A percentile compares a stretch with the other conserved stretches of the same genome.
Evolutionary conservation across 164 flowering plant species (phyloP).

Genomic region (Cinnamomum micranthum): DNA sequence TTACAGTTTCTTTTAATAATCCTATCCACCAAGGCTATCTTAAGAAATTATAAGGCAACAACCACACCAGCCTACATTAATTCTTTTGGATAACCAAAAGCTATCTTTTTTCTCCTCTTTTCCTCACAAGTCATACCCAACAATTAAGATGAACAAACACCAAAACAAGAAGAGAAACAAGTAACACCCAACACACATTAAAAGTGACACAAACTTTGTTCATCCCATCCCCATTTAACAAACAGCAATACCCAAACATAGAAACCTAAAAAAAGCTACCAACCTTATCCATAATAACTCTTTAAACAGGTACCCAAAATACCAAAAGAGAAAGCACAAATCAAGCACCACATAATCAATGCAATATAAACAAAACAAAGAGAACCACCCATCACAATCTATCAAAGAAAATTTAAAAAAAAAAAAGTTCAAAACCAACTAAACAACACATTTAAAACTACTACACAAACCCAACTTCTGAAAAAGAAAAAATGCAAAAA

Average conservation of each 20-base stretch:
- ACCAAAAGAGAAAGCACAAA: neutral
- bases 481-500: neutral
- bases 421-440: neutral
- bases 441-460: constrained; percentile 1
- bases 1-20: too few relatives aligned
- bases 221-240: neutral
- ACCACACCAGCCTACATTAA: neutral
- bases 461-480: neutral
- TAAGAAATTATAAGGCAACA: neutral
- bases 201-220: neutral
- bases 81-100: neutral
- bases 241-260: neutral
- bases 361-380: neutral
- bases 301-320: neutral
- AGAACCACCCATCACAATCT: neutral
- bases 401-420: too few relatives aligned
- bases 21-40: neutral
- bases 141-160: constrained; percentile 1
- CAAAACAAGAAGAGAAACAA: neutral
- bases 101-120: neutral
- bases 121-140: constrained; percentile 2
- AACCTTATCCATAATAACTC: neutral
- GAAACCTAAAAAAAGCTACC: neutral
- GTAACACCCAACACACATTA: neutral
- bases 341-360: neutral